Base-by-base conservation (phyloP, 2,329 filamentous ascomycete genomes). In the Laburnicola sp. region DNA sequence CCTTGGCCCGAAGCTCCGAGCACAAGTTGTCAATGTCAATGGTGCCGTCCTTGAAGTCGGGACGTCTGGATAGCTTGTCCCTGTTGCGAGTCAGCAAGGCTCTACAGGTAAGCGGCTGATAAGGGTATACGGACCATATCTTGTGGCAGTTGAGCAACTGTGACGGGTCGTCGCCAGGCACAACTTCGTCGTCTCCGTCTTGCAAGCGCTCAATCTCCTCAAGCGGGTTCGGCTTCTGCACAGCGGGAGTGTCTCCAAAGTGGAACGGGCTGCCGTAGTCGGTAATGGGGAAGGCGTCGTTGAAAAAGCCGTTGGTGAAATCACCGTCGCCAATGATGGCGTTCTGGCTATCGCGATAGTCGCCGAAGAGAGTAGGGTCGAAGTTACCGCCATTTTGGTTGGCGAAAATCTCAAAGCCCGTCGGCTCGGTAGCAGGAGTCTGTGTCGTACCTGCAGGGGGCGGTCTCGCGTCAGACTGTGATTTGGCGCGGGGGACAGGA, bases 1-100 rank as follows among this genome's bases (percentile, higher is more conserved):
- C 94, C 77, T 99, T 99, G 71, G 92, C 89, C 58, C 93, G 89
- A 10, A 99, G 83, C 70, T 99, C 92, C 3, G 88, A 88, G 76
- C 94, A 99, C 23, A 99, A 82, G 30, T 87, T 86, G 68, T 99
- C 94, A 42, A 99, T 87, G 61, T 99, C 94, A 59, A 97, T 91
- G 62, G 95, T 92, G 62, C 92, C 92, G 51, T 84, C 89, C 68
- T 92, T 88, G 62, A 96, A 94, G 70, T 88, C 91, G 53, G 91
- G 86, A 72, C 91, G 95, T 31, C 82, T 84, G 76, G 95, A 90
- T 22, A 97, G 75, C 75, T 90, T 91, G 74, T 96, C 91, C 94
- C 93, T 97, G 68, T 50, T 16, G 1, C 3, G 9, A 57, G 71
- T 86, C 70, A 83, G 80, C 65, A 60, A 1, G 21, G 34, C 23